Conservation (phyloP, 2,329 filamentous ascomycete genomes). For the Proliferodiscus dingleyae region DNA sequence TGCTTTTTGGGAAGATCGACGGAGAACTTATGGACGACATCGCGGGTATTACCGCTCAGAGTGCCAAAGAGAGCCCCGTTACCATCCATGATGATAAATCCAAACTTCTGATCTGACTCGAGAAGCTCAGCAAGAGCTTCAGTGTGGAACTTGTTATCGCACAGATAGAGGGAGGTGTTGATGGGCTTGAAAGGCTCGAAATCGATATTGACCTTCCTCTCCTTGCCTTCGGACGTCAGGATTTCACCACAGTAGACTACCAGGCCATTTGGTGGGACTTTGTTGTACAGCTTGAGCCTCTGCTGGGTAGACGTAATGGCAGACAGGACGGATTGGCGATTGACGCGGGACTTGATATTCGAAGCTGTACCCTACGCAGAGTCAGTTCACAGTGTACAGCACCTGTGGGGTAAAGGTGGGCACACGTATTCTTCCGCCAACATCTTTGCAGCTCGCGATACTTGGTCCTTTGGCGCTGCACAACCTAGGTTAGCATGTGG, state of each 20-base stretch:
- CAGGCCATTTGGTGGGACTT: constrained; percentile 94
- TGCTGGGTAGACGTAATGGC: constrained; percentile 99
- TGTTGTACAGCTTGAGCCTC: constrained; percentile 97
- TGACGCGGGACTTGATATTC: constrained; percentile 99
- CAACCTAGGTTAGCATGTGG: neutral
- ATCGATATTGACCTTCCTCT: constrained; percentile 99
- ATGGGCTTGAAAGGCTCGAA: constrained; percentile 99
- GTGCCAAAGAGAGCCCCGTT: constrained; percentile 97
- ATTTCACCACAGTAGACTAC: constrained; percentile 99
- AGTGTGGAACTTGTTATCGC: constrained; percentile 99
- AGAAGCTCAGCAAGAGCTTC: constrained; percentile 95
- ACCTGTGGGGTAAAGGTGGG: neutral
- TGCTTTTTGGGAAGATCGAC: constrained; percentile 99
- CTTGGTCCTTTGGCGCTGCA: constrained; percentile 91
- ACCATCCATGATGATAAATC: constrained; percentile 99
- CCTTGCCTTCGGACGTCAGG: constrained; percentile 95
- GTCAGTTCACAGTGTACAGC: constrained; percentile 13
- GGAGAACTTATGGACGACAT: constrained; percentile 95
- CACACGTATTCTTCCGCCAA: constrained; percentile 99
- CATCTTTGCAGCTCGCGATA: constrained; percentile 97
- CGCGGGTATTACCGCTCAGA: constrained; percentile 92
- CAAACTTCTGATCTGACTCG: constrained; percentile 98
- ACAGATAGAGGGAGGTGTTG: constrained; percentile 98
- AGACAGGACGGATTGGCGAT: constrained; percentile 93
- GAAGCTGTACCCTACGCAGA: constrained; percentile 78